Conservation (phyloP, 306 rosid species). For the Argentina anserina region DNA sequence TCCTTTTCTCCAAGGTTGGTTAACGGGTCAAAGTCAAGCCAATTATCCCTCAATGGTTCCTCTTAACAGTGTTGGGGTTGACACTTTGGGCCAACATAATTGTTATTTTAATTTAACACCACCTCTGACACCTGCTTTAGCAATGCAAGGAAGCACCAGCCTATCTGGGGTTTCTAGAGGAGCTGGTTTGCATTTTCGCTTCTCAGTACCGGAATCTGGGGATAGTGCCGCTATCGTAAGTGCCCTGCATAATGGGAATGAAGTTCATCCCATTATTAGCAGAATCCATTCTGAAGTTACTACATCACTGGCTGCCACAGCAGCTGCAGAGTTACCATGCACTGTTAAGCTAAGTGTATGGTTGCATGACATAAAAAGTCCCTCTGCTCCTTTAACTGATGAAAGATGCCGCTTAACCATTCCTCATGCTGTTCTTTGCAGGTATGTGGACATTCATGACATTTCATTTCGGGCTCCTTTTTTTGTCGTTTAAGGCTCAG, state of each 20-base stretch:
- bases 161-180: slow-evolving; percentile 59
- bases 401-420: slow-evolving; percentile 67
- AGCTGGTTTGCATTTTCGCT: slow-evolving; percentile 49
- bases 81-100: slow-evolving; percentile 25
- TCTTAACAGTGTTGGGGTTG: slow-evolving; percentile 32
- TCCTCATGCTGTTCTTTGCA: slow-evolving; percentile 92
- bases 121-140: slow-evolving; percentile 34
- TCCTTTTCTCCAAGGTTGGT: slow-evolving; percentile 87
- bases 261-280: slow-evolving; percentile 54
- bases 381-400: slow-evolving; percentile 59
- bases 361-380: slow-evolving; percentile 73
- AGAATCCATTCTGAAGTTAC: slow-evolving; percentile 79
- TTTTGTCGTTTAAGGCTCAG: slow-evolving; percentile 3
- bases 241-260: slow-evolving; percentile 46
- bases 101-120: slow-evolving; percentile 24
- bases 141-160: slow-evolving; percentile 44
- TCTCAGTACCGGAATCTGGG: slow-evolving; percentile 50
- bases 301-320: slow-evolving; percentile 71
- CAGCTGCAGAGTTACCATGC: slow-evolving; percentile 89
- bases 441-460: slow-evolving; percentile 38
- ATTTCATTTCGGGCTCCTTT: not conserved
- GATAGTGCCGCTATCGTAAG: slow-evolving; percentile 34
- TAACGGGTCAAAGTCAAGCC: slow-evolving; percentile 84
- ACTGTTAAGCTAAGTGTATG: slow-evolving; percentile 93
- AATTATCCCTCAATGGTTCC: slow-evolving; percentile 37